phyloP scores from a whole-genome alignment of 2,329 filamentous ascomycete genomes.

The Trichothecium roseum region DNA sequence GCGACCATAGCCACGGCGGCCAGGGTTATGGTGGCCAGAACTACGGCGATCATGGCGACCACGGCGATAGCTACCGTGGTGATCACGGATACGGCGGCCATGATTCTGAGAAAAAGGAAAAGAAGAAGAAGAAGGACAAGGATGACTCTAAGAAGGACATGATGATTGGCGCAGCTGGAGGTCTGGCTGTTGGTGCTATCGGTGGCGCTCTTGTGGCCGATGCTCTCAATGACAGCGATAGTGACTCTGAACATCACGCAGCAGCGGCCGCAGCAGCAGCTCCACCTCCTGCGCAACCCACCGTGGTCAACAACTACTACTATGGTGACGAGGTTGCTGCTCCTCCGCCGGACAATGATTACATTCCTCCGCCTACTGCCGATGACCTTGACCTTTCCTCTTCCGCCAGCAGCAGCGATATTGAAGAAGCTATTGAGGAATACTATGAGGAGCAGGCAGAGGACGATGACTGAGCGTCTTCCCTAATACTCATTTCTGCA shows the following conservation, averaged over 20 bases:
- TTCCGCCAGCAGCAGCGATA: no score
- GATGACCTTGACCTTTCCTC: no score
- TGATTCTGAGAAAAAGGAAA: constrained; percentile 14
- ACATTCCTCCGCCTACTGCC: no score
- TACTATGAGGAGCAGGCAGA: no score
- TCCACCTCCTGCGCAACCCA: no score
- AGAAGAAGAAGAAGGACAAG: constrained; percentile 19
- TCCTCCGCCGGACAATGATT: no score
- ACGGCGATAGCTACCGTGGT: constrained; percentile 9
- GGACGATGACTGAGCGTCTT: no score
- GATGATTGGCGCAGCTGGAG: constrained; percentile 47
- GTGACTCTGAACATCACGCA: constrained; percentile 9
- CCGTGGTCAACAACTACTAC: no score
- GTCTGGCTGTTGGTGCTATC: constrained; percentile 44
- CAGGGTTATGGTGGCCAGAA: constrained; percentile 9
- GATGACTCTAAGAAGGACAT: constrained; percentile 40
- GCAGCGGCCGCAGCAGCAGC: not conserved
- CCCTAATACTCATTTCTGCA: no score
- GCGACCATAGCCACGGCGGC: not conserved
- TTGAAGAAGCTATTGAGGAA: no score
- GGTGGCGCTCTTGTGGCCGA: constrained; percentile 49
- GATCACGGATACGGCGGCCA: constrained; percentile 9
- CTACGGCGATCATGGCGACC: constrained; percentile 6
- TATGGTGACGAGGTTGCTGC: no score
- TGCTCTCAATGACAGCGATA: constrained; percentile 26